phyloP scores from a whole-genome alignment of 352 stramenopile species.

The Albugo candida region DNA sequence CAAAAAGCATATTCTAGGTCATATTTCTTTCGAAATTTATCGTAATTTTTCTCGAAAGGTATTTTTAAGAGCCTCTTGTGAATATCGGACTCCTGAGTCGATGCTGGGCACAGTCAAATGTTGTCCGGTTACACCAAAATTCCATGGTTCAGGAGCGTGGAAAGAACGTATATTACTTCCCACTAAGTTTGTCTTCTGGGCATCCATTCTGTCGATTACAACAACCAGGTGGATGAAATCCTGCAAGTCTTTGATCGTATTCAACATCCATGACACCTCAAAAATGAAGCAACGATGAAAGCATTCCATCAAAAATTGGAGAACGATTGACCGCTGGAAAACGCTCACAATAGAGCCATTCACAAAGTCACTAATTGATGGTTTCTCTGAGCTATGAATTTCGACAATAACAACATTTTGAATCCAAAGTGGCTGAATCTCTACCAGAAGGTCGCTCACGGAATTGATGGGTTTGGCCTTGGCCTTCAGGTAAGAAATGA shows the following conservation, averaged over 20 bases:
- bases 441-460: too few species aligned
- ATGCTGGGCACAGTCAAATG: slow-evolving; percentile 42
- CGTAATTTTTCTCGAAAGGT: slow-evolving; percentile 22
- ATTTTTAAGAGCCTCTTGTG: slow-evolving; percentile 24
- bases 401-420: slow-evolving; percentile 37
- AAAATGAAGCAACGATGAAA: slow-evolving; percentile 10
- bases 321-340: neutral
- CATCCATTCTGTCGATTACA: slow-evolving; percentile 5
- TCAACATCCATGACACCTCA: slow-evolving; percentile 25
- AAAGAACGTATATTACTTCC: slow-evolving; percentile 29
- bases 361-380: neutral
- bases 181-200: neutral
- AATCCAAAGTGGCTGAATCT: slow-evolving; percentile 25
- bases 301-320: slow-evolving; percentile 9
- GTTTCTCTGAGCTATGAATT: slow-evolving; percentile 1
- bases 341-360: neutral
- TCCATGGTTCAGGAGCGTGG: slow-evolving; percentile 31
- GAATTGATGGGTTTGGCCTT: too few species aligned
- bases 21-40: slow-evolving; percentile 9
- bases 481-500: too few species aligned
- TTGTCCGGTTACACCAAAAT: slow-evolving; percentile 12
- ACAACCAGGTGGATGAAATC: slow-evolving; percentile 5
- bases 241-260: slow-evolving; percentile 9
- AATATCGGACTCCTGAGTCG: slow-evolving; percentile 51
- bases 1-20: slow-evolving; percentile 43